These are phyloP conservation scores for Saccharomyces hybrid DNA, from an alignment of 1,139 yeast genomes.

Conservation along the genomic window DNA sequence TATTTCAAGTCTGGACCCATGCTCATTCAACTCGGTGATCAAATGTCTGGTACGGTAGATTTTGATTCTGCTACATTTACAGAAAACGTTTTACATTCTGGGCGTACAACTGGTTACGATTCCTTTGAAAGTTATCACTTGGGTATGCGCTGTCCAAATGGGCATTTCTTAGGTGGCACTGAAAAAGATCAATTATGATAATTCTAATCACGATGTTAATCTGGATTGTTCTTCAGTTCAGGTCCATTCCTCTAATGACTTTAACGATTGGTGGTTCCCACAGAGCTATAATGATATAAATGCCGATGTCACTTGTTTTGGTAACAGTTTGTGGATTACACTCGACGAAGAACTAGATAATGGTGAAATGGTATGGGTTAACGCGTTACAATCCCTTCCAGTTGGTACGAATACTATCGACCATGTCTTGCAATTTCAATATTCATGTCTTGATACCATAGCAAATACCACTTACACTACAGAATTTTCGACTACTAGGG, in stretches of 20 bases:
- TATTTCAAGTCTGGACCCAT: slow-evolving; percentile 24
- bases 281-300: slow-evolving; percentile 10
- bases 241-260: slow-evolving; percentile 22
- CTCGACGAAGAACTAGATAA: slow-evolving; percentile 16
- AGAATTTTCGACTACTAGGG: slow-evolving; percentile 12
- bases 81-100: slow-evolving; percentile 20
- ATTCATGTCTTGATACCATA: slow-evolving; percentile 26
- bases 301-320: slow-evolving; percentile 20
- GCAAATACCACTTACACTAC: slow-evolving; percentile 24
- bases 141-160: slow-evolving; percentile 30
- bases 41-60: slow-evolving; percentile 22
- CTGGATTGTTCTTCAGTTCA: slow-evolving; percentile 29
- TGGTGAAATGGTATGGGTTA: slow-evolving; percentile 24
- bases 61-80: slow-evolving; percentile 20
- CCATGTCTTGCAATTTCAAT: slow-evolving; percentile 19
- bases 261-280: slow-evolving; percentile 32
- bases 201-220: slow-evolving; percentile 15
- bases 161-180: slow-evolving; percentile 26
- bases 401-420: slow-evolving; percentile 17
- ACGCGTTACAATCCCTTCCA: slow-evolving; percentile 24
- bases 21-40: slow-evolving; percentile 15
- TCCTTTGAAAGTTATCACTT: slow-evolving; percentile 30
- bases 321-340: slow-evolving; percentile 16
- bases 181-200: slow-evolving; percentile 24
- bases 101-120: slow-evolving; percentile 30